Conservation (phyloP, 2,329 filamentous ascomycete species). For the Diaporthe aspalathi region DNA sequence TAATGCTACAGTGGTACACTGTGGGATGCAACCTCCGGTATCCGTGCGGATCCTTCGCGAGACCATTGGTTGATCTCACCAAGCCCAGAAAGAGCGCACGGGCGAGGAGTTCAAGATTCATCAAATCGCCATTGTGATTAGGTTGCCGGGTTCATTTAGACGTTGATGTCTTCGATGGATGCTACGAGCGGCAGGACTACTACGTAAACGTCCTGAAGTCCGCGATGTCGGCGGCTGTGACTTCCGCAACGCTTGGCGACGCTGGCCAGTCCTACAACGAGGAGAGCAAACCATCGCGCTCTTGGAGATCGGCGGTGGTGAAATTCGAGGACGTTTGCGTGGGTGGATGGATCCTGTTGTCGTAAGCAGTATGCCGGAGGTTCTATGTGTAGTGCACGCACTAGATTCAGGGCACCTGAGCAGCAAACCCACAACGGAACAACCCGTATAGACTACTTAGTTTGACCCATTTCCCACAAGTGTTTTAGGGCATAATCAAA, state of each 20-base stretch:
- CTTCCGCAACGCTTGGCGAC: conserved; percentile 18
- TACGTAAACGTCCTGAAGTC: too few species aligned
- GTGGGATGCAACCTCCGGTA: conserved; percentile 19
- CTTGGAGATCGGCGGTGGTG: conserved; percentile 10
- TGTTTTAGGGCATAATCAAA: conserved; percentile 1
- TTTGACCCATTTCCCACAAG: conserved; percentile 5
- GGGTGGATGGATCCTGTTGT: conserved; percentile 21
- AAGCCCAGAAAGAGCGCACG: neutral
- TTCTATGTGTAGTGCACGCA: too few species aligned
- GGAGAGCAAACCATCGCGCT: neutral
- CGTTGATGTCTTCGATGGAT: neutral
- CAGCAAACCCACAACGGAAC: conserved; percentile 11
- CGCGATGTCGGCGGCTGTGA: neutral
- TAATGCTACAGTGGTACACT: conserved; percentile 4
- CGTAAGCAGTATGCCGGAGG: neutral
- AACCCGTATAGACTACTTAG: conserved; percentile 17
- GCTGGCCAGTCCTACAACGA: neutral
- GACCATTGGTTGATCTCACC: neutral
- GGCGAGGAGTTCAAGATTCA: conserved; percentile 21
- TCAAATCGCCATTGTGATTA: neutral
- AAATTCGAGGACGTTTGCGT: conserved; percentile 23
- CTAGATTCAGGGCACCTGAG: neutral
- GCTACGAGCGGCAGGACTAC: neutral
- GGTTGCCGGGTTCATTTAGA: neutral
- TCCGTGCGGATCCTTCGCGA: conserved; percentile 1